A percentile compares a stretch with the other conserved stretches of the same genome.
Evolutionary conservation across 352 stramenopile species (phyloP).

Genomic region (Pythium aphanidermatum): DNA sequence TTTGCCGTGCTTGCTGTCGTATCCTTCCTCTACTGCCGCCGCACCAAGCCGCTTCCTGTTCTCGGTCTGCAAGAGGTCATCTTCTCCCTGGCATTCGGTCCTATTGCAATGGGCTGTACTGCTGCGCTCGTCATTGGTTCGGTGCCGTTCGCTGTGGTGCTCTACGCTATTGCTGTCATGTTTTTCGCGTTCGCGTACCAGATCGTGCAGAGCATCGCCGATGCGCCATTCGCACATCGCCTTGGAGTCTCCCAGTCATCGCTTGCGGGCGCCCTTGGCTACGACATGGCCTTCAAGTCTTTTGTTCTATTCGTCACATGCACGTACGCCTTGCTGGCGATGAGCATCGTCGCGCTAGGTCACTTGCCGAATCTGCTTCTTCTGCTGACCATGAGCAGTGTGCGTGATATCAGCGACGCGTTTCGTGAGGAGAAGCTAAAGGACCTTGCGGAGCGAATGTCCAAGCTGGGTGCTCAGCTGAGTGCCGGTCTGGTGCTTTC

Average conservation of each 20-base stretch:
- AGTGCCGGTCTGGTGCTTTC: conserved; percentile 46
- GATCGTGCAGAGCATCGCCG: conserved; percentile 60
- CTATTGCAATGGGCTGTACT: conserved; percentile 50
- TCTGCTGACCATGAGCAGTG: conserved; percentile 38
- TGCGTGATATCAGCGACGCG: conserved; percentile 65
- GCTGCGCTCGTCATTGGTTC: conserved; percentile 41
- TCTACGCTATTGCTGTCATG: conserved; percentile 61
- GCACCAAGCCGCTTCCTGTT: conserved; percentile 23
- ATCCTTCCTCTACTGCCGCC: conserved; percentile 52
- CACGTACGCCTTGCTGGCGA: conserved; percentile 47
- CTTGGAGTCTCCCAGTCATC: conserved; percentile 41
- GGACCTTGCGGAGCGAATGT: conserved; percentile 47
- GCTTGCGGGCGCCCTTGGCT: conserved; percentile 48
- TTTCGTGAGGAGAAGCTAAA: conserved; percentile 65
- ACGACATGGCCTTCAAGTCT: conserved; percentile 49
- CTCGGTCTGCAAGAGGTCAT: conserved; percentile 52
- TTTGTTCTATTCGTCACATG: conserved; percentile 57
- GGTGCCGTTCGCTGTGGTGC: conserved; percentile 28
- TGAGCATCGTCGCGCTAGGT: conserved; percentile 42
- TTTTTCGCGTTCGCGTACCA: conserved; percentile 49
- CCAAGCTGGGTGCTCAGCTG: conserved; percentile 34
- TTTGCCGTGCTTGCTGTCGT: conserved; percentile 30
- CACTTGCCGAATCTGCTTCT: conserved; percentile 69
- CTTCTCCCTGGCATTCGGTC: conserved; percentile 36
- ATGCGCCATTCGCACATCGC: conserved; percentile 62